Evolutionary conservation across 2,329 filamentous ascomycete genomes (phyloP).

Genomic region (Coniella lustricola): DNA sequence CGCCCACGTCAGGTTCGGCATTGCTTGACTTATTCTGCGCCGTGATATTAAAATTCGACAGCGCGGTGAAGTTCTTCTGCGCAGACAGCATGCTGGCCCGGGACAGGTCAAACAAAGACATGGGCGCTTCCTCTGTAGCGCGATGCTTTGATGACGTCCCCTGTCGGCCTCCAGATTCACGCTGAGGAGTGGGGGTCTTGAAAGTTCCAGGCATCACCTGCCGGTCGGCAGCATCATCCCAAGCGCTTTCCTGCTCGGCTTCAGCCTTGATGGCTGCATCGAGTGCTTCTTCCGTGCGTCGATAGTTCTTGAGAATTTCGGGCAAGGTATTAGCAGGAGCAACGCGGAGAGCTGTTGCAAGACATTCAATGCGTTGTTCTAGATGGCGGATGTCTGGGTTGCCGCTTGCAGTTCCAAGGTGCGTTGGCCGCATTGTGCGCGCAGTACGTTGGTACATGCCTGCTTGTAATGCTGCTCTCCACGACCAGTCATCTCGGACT

Average conservation of each 20-base stretch:
- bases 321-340: slow-evolving; percentile 64
- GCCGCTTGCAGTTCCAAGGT: slow-evolving; percentile 52
- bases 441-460: slow-evolving; percentile 61
- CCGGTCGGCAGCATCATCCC: slow-evolving; percentile 59
- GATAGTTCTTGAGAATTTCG: slow-evolving; percentile 68
- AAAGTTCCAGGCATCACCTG: slow-evolving; percentile 52
- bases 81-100: slow-evolving; percentile 53
- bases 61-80: slow-evolving; percentile 48
- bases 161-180: slow-evolving; percentile 33
- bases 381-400: slow-evolving; percentile 62
- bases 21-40: slow-evolving; percentile 31
- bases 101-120: slow-evolving; percentile 60
- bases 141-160: slow-evolving; percentile 35
- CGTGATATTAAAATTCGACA: slow-evolving; percentile 44
- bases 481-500: slow-evolving; percentile 58
- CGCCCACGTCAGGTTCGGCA: not conserved
- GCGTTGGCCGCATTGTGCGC: slow-evolving; percentile 48
- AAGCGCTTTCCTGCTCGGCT: slow-evolving; percentile 60
- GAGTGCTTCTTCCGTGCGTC: slow-evolving; percentile 71
- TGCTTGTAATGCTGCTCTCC: slow-evolving; percentile 72
- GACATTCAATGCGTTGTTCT: slow-evolving; percentile 74
- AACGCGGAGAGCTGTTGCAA: slow-evolving; percentile 67
- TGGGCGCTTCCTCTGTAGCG: slow-evolving; percentile 48
- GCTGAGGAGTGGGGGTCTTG: slow-evolving; percentile 30
- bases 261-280: slow-evolving; percentile 53